phyloP scores from a whole-genome alignment of 192 early-diverging fungal species.

The Kickxella alabastrina region DNA sequence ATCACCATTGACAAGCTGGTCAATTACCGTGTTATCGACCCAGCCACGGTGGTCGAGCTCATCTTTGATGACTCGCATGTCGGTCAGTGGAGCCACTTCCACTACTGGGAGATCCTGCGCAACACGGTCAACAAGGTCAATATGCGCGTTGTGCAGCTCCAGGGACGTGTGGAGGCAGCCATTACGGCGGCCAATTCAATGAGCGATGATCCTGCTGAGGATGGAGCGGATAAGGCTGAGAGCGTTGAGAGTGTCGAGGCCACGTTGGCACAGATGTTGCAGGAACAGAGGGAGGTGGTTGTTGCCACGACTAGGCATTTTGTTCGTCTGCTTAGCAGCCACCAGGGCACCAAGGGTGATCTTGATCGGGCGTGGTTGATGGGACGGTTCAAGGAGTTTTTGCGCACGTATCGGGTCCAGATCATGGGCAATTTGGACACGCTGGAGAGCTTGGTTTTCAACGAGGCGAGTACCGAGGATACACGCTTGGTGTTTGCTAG shows the following conservation, averaged over 20 bases:
- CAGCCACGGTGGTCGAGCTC: conserved; percentile 75
- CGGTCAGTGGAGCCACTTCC: conserved; percentile 52
- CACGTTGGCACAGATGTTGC: conserved; percentile 61
- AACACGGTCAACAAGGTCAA: conserved; percentile 84
- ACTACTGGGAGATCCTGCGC: conserved; percentile 82
- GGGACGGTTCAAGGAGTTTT: conserved; percentile 59
- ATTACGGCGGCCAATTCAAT: conserved; percentile 32
- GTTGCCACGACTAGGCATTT: conserved; percentile 69
- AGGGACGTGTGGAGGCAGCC: conserved; percentile 26
- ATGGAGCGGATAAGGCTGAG: conserved; percentile 34
- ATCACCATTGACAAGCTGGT: conserved; percentile 92
- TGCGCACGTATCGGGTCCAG: conserved; percentile 56
- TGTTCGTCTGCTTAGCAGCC: conserved; percentile 47
- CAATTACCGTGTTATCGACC: conserved; percentile 92
- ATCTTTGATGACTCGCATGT: conserved; percentile 56
- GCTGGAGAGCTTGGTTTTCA: conserved; percentile 52
- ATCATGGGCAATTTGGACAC: conserved; percentile 41
- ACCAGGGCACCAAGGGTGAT: conserved; percentile 55
- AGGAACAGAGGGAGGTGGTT: conserved; percentile 81
- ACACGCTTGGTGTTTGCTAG: conserved; percentile 30
- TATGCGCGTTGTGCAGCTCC: conserved; percentile 62
- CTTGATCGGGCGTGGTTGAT: conserved; percentile 64
- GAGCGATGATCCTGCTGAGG: conserved; percentile 10
- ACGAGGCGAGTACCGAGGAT: conserved; percentile 39
- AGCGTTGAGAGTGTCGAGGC: conserved; percentile 57